Conservation (phyloP, 2,329 filamentous ascomycete species). For the Cylindrodendrum hubeiense region DNA sequence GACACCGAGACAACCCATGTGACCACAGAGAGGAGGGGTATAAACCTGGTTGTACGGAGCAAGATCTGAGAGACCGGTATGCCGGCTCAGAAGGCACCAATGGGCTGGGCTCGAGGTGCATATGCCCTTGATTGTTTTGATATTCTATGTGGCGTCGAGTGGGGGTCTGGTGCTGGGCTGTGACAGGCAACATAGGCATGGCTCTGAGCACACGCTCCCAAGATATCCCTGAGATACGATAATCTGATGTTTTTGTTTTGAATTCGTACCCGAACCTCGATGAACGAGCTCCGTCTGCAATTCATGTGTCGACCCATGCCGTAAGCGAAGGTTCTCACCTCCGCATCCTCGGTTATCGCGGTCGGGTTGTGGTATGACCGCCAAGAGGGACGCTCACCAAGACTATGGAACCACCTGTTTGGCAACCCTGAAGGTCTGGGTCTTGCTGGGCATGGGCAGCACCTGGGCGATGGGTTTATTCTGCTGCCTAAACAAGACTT, state of each 20-base stretch:
- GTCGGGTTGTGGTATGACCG: constrained; percentile 1
- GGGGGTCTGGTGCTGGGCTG: constrained; percentile 15
- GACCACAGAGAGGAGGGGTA: not conserved
- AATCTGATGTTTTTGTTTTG: constrained; percentile 23
- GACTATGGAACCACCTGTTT: constrained; percentile 1
- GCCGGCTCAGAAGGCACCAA: not conserved
- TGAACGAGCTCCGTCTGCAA: not conserved
- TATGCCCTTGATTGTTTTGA: constrained; percentile 21
- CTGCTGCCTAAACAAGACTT: constrained; percentile 18
- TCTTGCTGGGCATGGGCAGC: not conserved
- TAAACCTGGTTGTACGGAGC: not conserved
- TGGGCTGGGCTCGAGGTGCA: constrained; percentile 22
- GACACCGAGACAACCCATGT: constrained; percentile 17
- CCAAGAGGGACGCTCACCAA: not conserved
- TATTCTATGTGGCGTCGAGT: constrained; percentile 23
- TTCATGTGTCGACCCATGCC: not conserved
- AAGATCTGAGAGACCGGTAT: constrained; percentile 7
- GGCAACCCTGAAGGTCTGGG: not conserved
- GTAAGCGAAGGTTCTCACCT: not conserved
- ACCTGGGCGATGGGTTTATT: constrained; percentile 8
- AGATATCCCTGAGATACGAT: constrained; percentile 29
- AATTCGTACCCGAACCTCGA: not conserved
- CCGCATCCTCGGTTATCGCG: constrained; percentile 10
- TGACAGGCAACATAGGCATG: constrained; percentile 10
- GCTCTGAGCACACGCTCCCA: constrained; percentile 12